These are phyloP conservation scores for Penicillium capsulatum DNA, from an alignment of 2,329 filamentous ascomycete genomes.

Conservation along the genomic window DNA sequence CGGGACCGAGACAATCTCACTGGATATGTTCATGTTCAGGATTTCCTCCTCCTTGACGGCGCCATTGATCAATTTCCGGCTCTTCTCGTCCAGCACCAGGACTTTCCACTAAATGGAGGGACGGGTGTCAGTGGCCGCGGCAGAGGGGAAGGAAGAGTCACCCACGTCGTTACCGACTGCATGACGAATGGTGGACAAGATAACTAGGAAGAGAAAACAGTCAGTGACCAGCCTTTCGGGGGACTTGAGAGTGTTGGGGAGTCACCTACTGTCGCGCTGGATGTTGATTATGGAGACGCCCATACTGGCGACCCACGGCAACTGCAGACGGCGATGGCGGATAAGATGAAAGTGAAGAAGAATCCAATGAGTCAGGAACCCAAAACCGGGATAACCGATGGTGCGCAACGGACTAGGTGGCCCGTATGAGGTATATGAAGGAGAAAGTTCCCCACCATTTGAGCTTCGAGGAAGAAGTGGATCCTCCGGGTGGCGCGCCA, in stretches of 20 bases:
- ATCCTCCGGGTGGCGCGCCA: slow-evolving; percentile 20
- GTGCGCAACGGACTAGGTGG: slow-evolving; percentile 12
- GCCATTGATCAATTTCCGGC: slow-evolving; percentile 83
- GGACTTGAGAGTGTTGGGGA: not conserved
- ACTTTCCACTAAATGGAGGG: slow-evolving; percentile 77
- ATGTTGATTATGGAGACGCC: slow-evolving; percentile 78
- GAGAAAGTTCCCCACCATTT: slow-evolving; percentile 29
- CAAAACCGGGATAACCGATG: not conserved
- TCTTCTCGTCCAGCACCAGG: slow-evolving; percentile 78
- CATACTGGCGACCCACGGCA: slow-evolving; percentile 54
- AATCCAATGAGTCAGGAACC: not conserved
- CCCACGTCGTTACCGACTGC: slow-evolving; percentile 76
- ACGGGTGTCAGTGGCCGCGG: slow-evolving; percentile 26
- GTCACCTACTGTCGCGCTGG: slow-evolving; percentile 66
- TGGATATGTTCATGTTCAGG: slow-evolving; percentile 92
- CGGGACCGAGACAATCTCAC: slow-evolving; percentile 51
- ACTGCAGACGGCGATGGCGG: slow-evolving; percentile 10
- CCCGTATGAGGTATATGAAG: slow-evolving; percentile 26
- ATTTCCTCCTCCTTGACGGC: slow-evolving; percentile 94
- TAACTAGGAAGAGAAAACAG: slow-evolving; percentile 48
- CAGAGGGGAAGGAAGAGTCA: slow-evolving; percentile 23
- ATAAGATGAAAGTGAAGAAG: slow-evolving; percentile 5
- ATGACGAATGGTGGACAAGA: slow-evolving; percentile 68
- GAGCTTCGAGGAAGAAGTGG: slow-evolving; percentile 21
- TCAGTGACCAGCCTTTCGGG: slow-evolving; percentile 13